Base-by-base conservation (phyloP, 1,284 basidiomycete species). In the Stygiomarasmius scandens region DNA sequence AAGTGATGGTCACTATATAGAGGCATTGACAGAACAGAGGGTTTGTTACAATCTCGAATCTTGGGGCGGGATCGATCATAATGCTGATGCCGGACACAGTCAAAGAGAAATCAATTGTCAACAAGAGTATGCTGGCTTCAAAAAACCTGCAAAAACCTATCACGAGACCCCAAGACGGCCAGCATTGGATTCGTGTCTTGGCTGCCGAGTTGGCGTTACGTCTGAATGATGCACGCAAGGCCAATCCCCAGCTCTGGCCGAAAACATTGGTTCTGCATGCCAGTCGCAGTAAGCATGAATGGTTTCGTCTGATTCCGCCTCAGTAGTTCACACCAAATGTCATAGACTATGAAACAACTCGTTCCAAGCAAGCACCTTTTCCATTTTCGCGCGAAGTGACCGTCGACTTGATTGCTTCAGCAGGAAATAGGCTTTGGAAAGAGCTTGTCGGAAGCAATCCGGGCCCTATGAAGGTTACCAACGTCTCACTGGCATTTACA, bases 81-180 rank as follows among this genome's bases (percentile, higher is more conserved):
- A 58, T 43, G 9, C 23, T 43, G 29, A 32, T 32, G 12, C 5
- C 29, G 43, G 3, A 32, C 60, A 36, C 65, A 93, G 95, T 97
- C 47, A 95, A 93, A 68, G 91, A 93, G 66, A 94, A 95, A 70
- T 81, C 90, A 2, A 77, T 82, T 0, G 77, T 90, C 41, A 87
- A 83, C 61, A 97, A 97, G 75, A 95, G 92, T 63, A 98, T 98
- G 95, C 77, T 95, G 52, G 93, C 94, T 0, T 90, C 93, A 10
- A 98, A 98, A 72, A 97, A 96, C 67, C 83, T 96, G 22, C 86
- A 89, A 0, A 85, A 87, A 22, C 84, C 89, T 1, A 87, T 97
- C 34, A 89, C 81, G 1, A 88, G 85, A 36, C 74, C 83, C 11
- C 77, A 84, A 5, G 88, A 95, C 63, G 94, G 93, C 0, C 78